Percentiles rank a stretch among this genome's conserved stretches.
These are phyloP conservation scores for Talaromyces sp. DNA, from an alignment of 2,329 filamentous ascomycete genomes.

Conservation along the genomic window DNA sequence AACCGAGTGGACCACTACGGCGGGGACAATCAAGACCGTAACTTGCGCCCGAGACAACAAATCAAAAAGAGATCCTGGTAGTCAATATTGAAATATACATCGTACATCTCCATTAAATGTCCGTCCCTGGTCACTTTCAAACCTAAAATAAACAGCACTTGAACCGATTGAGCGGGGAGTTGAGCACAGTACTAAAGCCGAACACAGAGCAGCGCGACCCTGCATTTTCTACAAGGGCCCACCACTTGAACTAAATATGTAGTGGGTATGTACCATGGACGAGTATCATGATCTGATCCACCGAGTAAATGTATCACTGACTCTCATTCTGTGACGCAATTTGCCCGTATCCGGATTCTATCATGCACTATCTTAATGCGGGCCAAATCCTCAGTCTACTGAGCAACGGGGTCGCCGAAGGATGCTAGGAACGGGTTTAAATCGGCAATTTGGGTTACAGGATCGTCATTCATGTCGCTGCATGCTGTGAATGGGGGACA, in stretches of 20 bases:
- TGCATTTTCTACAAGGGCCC: no score
- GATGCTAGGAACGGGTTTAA: neutral
- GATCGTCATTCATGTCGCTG: constrained; percentile 1
- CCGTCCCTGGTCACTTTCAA: constrained; percentile 3
- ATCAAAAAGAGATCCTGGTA: neutral
- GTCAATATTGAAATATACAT: constrained; percentile 5
- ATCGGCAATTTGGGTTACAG: neutral
- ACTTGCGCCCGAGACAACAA: constrained; percentile 1
- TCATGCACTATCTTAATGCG: neutral
- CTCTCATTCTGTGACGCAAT: neutral
- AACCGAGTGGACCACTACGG: neutral
- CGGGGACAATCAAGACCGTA: neutral
- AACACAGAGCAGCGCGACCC: neutral
- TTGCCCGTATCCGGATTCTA: neutral
- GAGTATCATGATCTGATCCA: no score
- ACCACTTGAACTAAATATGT: no score
- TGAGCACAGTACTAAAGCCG: neutral
- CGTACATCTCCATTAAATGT: constrained; percentile 9
- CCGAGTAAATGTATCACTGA: neutral
- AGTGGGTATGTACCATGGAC: no score
- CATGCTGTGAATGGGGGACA: neutral
- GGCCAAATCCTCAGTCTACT: neutral
- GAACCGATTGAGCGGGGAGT: neutral
- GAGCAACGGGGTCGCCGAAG: constrained; percentile 2
- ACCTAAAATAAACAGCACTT: neutral